Conservation (phyloP, 129 eudicot genomes). For the Erigeron canadensis region DNA sequence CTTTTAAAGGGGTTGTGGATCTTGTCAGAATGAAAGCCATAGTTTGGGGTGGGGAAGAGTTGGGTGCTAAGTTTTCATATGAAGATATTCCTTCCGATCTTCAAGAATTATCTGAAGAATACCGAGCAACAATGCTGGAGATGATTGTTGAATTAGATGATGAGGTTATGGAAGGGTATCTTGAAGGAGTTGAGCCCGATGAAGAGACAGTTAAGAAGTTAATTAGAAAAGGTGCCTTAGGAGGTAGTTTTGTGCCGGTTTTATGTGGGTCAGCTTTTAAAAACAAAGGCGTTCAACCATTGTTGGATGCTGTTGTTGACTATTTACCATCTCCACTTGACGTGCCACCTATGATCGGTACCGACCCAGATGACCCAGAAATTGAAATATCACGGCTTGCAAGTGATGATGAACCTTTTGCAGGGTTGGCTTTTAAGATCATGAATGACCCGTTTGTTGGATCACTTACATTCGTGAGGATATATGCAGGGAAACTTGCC, state of each 20-base stretch:
- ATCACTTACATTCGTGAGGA: slow-evolving; percentile 88
- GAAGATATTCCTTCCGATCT: slow-evolving; percentile 85
- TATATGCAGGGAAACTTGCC: slow-evolving; percentile 78
- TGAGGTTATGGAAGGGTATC: slow-evolving; percentile 77
- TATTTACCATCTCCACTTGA: slow-evolving; percentile 90
- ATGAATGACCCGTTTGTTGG: slow-evolving; percentile 96
- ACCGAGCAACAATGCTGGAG: slow-evolving; percentile 63
- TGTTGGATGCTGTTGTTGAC: slow-evolving; percentile 90
- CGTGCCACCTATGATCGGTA: slow-evolving; percentile 84
- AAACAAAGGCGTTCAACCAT: slow-evolving; percentile 96
- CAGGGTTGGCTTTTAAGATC: slow-evolving; percentile 93
- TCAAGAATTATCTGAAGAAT: slow-evolving; percentile 67
- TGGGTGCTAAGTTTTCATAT: slow-evolving; percentile 85
- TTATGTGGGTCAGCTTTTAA: slow-evolving; percentile 92
- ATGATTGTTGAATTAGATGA: slow-evolving; percentile 84
- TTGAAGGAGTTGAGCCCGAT: slow-evolving; percentile 91
- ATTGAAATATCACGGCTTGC: slow-evolving; percentile 47
- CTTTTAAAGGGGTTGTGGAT: slow-evolving; percentile 79
- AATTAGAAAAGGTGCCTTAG: slow-evolving; percentile 82
- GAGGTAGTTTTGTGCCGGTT: slow-evolving; percentile 73
- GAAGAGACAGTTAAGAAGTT: slow-evolving; percentile 69
- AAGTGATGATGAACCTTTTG: slow-evolving; percentile 78
- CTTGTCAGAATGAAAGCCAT: slow-evolving; percentile 84
- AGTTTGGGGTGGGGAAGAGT: slow-evolving; percentile 91
- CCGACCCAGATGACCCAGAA: slow-evolving; percentile 94